Base-by-base conservation (phyloP, 163 green algal genomes). In the Smithsoniella earleae region DNA sequence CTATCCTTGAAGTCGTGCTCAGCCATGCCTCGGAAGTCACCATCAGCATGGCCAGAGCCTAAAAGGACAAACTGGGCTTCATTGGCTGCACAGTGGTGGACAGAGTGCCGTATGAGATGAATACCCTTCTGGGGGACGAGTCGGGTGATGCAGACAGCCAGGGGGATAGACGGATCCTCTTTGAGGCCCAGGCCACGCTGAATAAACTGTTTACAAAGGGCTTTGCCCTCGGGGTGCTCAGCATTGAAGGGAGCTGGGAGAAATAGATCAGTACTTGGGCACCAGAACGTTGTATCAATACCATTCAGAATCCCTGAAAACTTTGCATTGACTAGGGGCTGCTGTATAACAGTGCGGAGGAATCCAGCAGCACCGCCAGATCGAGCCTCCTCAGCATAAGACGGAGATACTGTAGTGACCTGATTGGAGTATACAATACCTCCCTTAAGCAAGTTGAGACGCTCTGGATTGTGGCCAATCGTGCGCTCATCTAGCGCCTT, bases 61-160 rank as follows among this genome's bases (percentile, higher is more conserved):
- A 98, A 85, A 78, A 98, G 84, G 73, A 95, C 88, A 81, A 98
- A 96, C 83, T 98, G 94, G 0, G 79, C 94, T 49, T 92, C 92
- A 22, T 82, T 75, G 58, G 95, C 84, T 22, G 95, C 73, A 5
- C 84, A 89, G 66, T 88, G 82, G 36, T 78, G 77, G 78, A 90
- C 34, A 85, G 81, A 25, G 87, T 95, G 89, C 81, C 92, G 91
- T 84, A 98, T 98, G 34, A 98, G 86, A 80, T 97, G 89, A 69
- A 96, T 94, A 76, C 94, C 81, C 83, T 97, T 98, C 77, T 98
- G 94, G 33, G 89, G 85, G 22, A 95, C 96, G 36, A 99, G 86
- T 6, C 94, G 84, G 5, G 87, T 95, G 25, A 99, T 88, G 65
- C 91, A 85, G 34, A 84, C 90, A 25, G 98, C 84, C 36, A 99